Conservation (phyloP, 1,139 yeast species). For the Protomyces inundatus region DNA sequence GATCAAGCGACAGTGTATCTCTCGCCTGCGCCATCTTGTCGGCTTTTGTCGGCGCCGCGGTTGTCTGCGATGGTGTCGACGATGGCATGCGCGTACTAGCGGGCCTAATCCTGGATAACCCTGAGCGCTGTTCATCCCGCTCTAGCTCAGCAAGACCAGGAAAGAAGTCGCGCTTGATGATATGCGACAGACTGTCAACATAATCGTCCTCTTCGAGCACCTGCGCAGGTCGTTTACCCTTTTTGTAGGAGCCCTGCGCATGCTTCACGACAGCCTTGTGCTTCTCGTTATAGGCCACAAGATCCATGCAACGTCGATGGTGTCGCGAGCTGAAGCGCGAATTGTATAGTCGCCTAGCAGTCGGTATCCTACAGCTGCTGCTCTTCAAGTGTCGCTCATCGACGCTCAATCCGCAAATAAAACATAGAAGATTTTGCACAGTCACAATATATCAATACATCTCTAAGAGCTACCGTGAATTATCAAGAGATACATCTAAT, state of each 20-base stretch:
- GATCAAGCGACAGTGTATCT: slow-evolving; percentile 26
- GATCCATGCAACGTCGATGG: neutral
- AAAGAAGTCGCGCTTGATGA: slow-evolving; percentile 38
- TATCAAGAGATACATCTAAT: too few species aligned
- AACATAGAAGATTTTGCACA: too few species aligned
- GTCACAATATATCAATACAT: too few species aligned
- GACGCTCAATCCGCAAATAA: too few species aligned
- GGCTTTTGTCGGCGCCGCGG: neutral
- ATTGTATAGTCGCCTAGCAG: too few species aligned
- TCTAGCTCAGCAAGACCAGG: slow-evolving; percentile 32
- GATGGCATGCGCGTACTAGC: neutral
- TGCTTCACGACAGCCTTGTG: slow-evolving; percentile 9
- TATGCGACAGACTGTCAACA: slow-evolving; percentile 33
- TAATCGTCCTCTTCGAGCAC: slow-evolving; percentile 36
- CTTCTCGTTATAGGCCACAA: neutral
- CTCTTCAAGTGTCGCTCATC: too few species aligned
- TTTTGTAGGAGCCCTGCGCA: slow-evolving; percentile 7
- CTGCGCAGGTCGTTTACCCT: slow-evolving; percentile 15
- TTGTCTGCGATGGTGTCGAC: neutral
- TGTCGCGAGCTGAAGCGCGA: too few species aligned
- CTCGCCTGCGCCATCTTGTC: neutral
- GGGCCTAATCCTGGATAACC: slow-evolving; percentile 5
- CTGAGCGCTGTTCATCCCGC: slow-evolving; percentile 1
- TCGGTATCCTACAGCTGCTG: too few species aligned
- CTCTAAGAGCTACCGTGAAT: too few species aligned